Base-by-base conservation (phyloP, 164 flowering plant genomes). In the Berberis thunbergii region DNA sequence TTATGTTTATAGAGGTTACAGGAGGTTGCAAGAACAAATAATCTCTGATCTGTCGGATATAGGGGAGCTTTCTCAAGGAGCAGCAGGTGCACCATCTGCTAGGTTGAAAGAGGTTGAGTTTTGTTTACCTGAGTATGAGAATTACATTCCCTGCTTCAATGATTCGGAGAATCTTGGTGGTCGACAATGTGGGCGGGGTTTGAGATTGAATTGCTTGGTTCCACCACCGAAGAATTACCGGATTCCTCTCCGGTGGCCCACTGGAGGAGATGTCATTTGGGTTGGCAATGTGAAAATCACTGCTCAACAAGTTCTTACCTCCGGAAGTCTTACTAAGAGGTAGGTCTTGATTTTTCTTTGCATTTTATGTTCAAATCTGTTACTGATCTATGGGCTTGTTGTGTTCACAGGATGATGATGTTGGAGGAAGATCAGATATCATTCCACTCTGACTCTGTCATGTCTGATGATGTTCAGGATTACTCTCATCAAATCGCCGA, bases 281-380 rank as follows among this genome's bases (percentile, higher is more conserved):
- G 72, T 81, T 63, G 78, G 81, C 8, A 95, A 95, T 84, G 97
- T 91, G 54, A 86, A 89, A 73, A 88, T 95, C 69, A 86, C 94
- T 59, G 97, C 97, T 9, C 85, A 95, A 66, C 91, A 95, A 74
- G 97, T 95, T 50, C 91, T 91, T 66, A 85, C 97, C 46, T 95
- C 99, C 55, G 99, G 99, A 67, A 91, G 97, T 72, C 75, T 89
- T 73, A 95, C 97, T 49, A 95, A 95, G 77, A 87, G 97, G 99
- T 91, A 42, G 58, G 75, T 57, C 49, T 58, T 7, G 39, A 45
- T 5, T 64, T 39, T 45, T 26, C 41, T 5, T 54, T 8, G 43
- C 7, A 7, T 57, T 57, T 57, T 26, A 13, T 54, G 5, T 10
- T 11, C 2, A 57, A 38, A 12, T 57, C 41, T 57, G 43, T 12